Evolutionary conservation across 345 rosid genomes (phyloP).

Genomic region (Lumnitzera littorea): DNA sequence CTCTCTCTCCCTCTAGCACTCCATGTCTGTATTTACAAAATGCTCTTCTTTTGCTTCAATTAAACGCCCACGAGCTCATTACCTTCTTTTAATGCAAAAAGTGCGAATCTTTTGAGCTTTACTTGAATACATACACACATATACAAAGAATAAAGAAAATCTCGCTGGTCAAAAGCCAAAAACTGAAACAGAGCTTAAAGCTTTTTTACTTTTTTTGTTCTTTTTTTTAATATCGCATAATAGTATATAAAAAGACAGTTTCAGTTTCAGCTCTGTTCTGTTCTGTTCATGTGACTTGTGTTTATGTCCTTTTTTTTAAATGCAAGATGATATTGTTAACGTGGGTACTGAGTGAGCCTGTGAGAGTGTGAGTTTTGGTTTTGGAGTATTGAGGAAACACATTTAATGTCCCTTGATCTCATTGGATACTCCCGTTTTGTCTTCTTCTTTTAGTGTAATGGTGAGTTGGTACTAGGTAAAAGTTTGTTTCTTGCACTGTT

Average conservation of each 20-base stretch:
- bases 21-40: constrained; percentile 6
- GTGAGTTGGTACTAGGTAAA: no score
- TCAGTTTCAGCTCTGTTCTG: constrained; percentile 22
- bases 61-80: constrained; percentile 32
- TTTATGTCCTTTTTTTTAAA: not conserved
- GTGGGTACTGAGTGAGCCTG: constrained; percentile 1
- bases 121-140: constrained; percentile 13
- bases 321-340: not conserved
- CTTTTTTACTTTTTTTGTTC: constrained; percentile 25
- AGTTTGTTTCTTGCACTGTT: constrained; percentile 11
- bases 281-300: constrained; percentile 15
- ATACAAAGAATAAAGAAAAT: constrained; percentile 18
- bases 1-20: not conserved
- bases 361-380: constrained; percentile 14
- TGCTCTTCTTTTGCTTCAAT: constrained; percentile 26
- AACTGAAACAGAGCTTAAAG: constrained; percentile 5
- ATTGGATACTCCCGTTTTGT: not conserved
- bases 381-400: not conserved
- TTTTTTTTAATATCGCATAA: not conserved
- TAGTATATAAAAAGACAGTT: constrained; percentile 8
- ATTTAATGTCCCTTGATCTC: no score
- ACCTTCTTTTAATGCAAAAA: constrained; percentile 48
- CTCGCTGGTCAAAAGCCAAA: constrained; percentile 37
- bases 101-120: no score
- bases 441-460: not conserved